Percentiles rank a stretch among this genome's conserved stretches.
Evolutionary conservation across 371 early-diverging fungal genomes (phyloP).

Genomic region (Entomophthora muscae): DNA sequence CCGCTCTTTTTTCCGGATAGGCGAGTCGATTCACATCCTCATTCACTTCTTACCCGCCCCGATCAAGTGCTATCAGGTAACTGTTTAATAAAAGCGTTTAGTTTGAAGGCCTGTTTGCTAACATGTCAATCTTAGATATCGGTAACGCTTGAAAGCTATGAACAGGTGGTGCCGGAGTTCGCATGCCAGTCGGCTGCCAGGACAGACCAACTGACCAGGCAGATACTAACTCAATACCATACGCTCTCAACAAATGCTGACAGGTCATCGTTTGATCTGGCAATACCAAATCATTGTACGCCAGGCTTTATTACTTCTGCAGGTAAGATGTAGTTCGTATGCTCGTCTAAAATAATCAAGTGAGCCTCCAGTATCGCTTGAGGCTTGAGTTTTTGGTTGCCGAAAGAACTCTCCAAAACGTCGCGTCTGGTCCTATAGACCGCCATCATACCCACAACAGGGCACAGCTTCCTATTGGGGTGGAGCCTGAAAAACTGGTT

Average conservation of each 20-base stretch:
- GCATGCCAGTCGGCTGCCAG: background rate
- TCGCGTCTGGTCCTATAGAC: background rate
- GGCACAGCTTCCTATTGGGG: background rate
- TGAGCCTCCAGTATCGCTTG: background rate
- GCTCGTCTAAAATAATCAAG: background rate
- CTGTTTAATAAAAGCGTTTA: background rate
- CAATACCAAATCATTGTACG: background rate
- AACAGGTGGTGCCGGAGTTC: background rate
- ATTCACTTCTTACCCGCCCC: constrained; percentile 1
- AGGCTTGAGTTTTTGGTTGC: constrained; percentile 3
- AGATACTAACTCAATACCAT: background rate
- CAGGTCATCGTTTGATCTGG: background rate
- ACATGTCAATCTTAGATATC: background rate
- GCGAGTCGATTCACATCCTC: background rate
- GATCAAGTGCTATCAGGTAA: constrained; percentile 5
- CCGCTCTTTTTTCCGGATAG: background rate
- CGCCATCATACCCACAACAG: background rate
- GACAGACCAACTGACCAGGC: background rate
- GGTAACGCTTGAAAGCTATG: constrained; percentile 1
- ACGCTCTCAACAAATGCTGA: background rate
- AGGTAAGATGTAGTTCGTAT: background rate
- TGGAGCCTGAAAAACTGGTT: background rate
- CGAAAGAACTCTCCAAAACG: background rate
- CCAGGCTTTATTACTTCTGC: background rate
- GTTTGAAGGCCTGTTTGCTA: background rate